Evolutionary conservation across 2,329 filamentous ascomycete species (phyloP), one percentile per base, ranked within the genome.

Genomic region (Basipetospora chlamydospora): DNA sequence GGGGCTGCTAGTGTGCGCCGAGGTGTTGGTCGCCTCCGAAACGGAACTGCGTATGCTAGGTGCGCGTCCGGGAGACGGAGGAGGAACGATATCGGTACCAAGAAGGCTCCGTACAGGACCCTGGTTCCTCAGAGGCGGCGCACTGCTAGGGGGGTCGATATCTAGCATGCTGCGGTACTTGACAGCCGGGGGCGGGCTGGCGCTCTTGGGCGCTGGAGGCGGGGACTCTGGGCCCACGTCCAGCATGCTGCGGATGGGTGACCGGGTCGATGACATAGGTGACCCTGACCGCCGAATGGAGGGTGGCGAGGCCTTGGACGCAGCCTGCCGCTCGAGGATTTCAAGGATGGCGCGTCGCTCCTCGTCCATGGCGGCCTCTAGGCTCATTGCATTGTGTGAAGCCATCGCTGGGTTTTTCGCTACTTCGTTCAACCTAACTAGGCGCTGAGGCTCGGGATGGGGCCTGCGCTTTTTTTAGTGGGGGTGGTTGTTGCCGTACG

Each of bases 311-410:
- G 53, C 45, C 47, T 48, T 42, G 49, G 43, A 38, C 51, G 43
- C 26, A 28, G 37, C 41, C 35, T 58, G 61, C 30, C 66, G 67
- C 53, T 80, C 76, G 28, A 85, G 63, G 42, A 84, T 61, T 33
- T 74, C 75, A 45, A 85, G 63, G 26, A 86, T 76, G 57, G 84
- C 80, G 43, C 67, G 66, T 42, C 80, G 71, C 63, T 88, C 82
- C 61, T 85, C 77, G 51, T 86, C 81, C 43, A 86, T 65, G 45
- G 77, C 73, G 33, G 78, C 72, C 58, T 85, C 81, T 49, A 87
- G 72, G 49, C 80, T 85, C 77, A 84, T 84, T 15, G 63, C 25
- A 15, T 37, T n/a, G 8, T 37, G 26, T 5, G 16, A 20, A 17
- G 25, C 8, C 22, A 28, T 31, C 11, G n/a, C 16, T 12, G 6